These are phyloP conservation scores for Chaetoceros muelleri DNA, from an alignment of 108 stramenopile genomes.

Conservation along the genomic window DNA sequence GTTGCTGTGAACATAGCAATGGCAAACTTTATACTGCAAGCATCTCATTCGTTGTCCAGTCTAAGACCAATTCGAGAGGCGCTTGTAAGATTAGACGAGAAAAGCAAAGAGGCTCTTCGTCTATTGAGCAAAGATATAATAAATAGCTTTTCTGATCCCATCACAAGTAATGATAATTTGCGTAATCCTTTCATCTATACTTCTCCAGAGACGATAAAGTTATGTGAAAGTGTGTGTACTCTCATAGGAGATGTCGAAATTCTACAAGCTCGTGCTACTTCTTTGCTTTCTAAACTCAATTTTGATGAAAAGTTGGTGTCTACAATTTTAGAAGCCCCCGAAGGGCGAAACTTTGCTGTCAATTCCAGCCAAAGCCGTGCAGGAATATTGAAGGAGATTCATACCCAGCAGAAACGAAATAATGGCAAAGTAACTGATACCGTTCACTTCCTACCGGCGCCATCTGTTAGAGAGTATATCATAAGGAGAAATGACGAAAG, in stretches of 20 bases:
- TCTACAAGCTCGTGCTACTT: constrained; percentile 47
- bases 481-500: constrained; percentile 48
- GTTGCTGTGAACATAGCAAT: constrained; percentile 65
- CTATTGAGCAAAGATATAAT: constrained; percentile 50
- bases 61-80: constrained; percentile 30
- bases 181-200: constrained; percentile 24
- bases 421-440: not conserved
- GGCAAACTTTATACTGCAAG: constrained; percentile 51
- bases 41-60: constrained; percentile 41
- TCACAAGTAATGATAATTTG: constrained; percentile 5
- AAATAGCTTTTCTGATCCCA: constrained; percentile 13
- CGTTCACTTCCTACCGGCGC: constrained; percentile 18
- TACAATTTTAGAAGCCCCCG: constrained; percentile 36
- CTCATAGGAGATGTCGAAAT: constrained; percentile 56
- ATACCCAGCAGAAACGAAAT: constrained; percentile 21
- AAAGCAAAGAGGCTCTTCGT: constrained; percentile 42
- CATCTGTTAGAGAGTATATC: constrained; percentile 65
- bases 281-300: constrained; percentile 57
- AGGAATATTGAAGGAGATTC: constrained; percentile 43
- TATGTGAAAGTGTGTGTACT: constrained; percentile 73
- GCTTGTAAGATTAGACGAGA: constrained; percentile 28
- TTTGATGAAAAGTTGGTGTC: constrained; percentile 50
- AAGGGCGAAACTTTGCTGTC: constrained; percentile 32
- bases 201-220: constrained; percentile 43
- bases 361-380: constrained; percentile 27